Base-by-base conservation (phyloP, 2,329 filamentous ascomycete species). In the Leptographium flavum region DNA sequence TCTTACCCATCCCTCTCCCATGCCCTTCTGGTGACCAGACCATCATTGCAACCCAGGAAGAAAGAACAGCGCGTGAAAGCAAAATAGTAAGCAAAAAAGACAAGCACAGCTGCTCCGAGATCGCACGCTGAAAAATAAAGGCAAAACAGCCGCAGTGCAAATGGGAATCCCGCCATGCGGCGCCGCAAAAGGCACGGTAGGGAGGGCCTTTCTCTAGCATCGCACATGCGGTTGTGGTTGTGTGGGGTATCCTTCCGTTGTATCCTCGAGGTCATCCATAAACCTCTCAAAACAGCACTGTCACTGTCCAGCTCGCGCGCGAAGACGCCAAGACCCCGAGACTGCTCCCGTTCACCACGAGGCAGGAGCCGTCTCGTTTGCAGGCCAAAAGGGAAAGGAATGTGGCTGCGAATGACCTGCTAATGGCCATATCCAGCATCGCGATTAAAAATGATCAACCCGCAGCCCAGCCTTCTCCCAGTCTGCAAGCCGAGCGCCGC, bases 1-100 rank as follows among this genome's bases (percentile, higher is more conserved):
- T 43, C 41, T 43, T 43, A 35, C 41, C 32, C 31, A n/a, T 32
- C 35, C 41, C 41, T 43, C 31, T 36, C 32, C 23, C 41, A 30
- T 43, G 41, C 41, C 41, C n/a, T 43, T 33, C 41, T 28, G 41
- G 41, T 43, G 41, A 43, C 41, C 41, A 43, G 41, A 43, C 41
- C 41, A 30, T 43, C 41, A 28, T 43, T 43, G 32, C 32, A 43
- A 43, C 41, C 41, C 41, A 32, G 33, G 43, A 47, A 44, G 38
- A 33, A 25, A 33, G 17, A 42, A 21, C 1, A 43, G 25, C 37
- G 42, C 14, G n/a, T n/a, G n/a, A n/a, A n/a, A n/a, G n/a, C n/a
- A n/a, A n/a, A n/a, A n/a, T n/a, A n/a, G n/a, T n/a, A n/a, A n/a
- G n/a, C n/a, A n/a, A n/a, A n/a, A n/a, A n/a, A n/a, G n/a, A n/a